Evolutionary conservation across 805 yeast genomes (phyloP).

Genomic region (Wickerhamiella dianesei): DNA sequence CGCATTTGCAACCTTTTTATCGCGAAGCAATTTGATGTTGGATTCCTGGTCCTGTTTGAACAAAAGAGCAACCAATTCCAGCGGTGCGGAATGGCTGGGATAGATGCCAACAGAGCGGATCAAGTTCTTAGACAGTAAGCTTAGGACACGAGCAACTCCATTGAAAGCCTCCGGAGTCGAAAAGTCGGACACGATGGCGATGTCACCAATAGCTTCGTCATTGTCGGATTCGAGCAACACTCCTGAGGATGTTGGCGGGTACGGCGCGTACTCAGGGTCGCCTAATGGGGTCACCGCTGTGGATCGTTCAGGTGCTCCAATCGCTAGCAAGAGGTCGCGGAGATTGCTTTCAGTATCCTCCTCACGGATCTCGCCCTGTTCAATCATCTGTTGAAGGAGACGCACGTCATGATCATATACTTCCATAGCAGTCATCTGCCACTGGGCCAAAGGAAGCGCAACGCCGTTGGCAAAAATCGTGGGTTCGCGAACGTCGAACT

Average conservation of each 20-base stretch:
- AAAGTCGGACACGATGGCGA: conserved; percentile 10
- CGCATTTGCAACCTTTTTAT: not conserved
- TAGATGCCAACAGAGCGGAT: not conserved
- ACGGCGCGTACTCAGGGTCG: conserved; percentile 1
- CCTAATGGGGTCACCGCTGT: conserved; percentile 11
- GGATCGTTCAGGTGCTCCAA: conserved; percentile 8
- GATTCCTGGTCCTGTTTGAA: not conserved
- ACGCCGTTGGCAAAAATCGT: conserved; percentile 56
- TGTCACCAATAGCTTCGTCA: conserved; percentile 1
- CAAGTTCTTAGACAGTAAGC: not conserved
- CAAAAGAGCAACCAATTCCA: not conserved
- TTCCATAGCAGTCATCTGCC: conserved; percentile 19
- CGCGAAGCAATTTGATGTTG: not conserved
- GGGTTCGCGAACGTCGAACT: conserved; percentile 32
- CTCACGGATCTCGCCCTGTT: conserved; percentile 19
- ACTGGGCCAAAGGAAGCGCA: conserved; percentile 8
- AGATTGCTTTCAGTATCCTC: conserved; percentile 12
- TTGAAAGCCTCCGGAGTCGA: conserved; percentile 1
- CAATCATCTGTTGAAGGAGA: conserved; percentile 19
- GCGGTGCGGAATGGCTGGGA: not conserved
- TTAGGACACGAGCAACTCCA: conserved; percentile 6
- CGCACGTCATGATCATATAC: conserved; percentile 38
- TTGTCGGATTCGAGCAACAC: conserved; percentile 4
- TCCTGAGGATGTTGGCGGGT: conserved; percentile 9
- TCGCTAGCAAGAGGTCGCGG: conserved; percentile 11